Conservation (phyloP, 2,329 filamentous ascomycete genomes). For the Claviceps arundinis region DNA sequence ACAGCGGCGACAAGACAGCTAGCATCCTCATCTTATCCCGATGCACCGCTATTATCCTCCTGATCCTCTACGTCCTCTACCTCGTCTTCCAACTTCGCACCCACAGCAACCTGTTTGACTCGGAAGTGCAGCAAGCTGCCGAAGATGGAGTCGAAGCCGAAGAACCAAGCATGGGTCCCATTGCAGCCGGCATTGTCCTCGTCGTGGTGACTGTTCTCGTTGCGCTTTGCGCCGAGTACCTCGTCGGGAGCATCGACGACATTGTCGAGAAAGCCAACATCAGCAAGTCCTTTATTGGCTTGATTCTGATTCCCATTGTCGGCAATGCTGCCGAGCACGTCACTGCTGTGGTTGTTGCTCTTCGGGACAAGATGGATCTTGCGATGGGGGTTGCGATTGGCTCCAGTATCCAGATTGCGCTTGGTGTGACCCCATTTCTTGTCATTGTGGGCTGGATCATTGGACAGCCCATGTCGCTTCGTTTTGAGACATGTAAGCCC, state of each 20-base stretch:
- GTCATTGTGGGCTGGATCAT: conserved; percentile 73
- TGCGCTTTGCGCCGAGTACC: conserved; percentile 61
- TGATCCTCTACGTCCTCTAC: conserved; percentile 63
- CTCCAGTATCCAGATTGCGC: conserved; percentile 69
- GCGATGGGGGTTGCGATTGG: conserved; percentile 71
- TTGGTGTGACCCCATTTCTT: conserved; percentile 68
- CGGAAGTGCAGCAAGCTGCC: conserved; percentile 31
- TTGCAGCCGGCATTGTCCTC: conserved; percentile 53
- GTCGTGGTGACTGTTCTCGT: conserved; percentile 57
- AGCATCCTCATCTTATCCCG: conserved; percentile 62
- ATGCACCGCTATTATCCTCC: conserved; percentile 61
- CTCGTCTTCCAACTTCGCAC: conserved; percentile 67
- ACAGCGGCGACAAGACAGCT: conserved; percentile 25
- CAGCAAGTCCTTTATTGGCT: conserved; percentile 69
- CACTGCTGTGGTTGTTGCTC: conserved; percentile 65
- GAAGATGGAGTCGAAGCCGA: conserved; percentile 29
- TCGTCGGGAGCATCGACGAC: conserved; percentile 62
- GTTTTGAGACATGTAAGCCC: conserved; percentile 51
- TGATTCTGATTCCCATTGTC: conserved; percentile 68
- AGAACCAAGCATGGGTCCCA: conserved; percentile 44
- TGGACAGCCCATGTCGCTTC: conserved; percentile 58
- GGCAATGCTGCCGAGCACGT: conserved; percentile 73
- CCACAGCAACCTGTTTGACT: conserved; percentile 59
- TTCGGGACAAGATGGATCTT: conserved; percentile 64
- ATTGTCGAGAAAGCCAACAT: conserved; percentile 58